Evolutionary conservation across 331 rosid species (phyloP), one percentile per base, ranked within the genome.

Genomic region (Phaseolus coccineus): DNA sequence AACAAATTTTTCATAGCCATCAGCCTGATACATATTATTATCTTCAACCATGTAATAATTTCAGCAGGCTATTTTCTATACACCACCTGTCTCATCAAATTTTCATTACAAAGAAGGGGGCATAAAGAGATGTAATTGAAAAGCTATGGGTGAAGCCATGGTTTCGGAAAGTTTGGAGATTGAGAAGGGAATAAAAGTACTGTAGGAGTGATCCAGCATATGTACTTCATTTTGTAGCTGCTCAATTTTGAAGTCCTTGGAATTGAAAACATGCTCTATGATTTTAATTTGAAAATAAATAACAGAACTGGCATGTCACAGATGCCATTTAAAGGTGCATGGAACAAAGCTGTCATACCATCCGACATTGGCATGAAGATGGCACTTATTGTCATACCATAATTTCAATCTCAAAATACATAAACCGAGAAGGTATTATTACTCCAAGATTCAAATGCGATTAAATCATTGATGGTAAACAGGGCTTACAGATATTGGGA

Each of bases 341-440:
- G 42, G 22, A 65, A 44, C 76, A 57, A 67, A 81, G 44, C 55
- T 10, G 25, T 24, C 64, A 74, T 74, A 33, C 8, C 48, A 27
- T 44, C 59, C 13, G 61, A 7, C 35, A 15, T 6, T 53, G n/a
- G 33, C 44, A 30, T 19, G 62, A 55, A 22, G 22, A 46, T 53
- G 12, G 16, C 19, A 48, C 70, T 69, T 62, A 31, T 12, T 27
- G 44, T n/a, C 37, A 15, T 67, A 80, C 11, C 37, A 63, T 33
- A 52, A 40, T 40, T 53, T 73, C 75, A 80, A 65, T 19, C 65
- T 28, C 52, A 65, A 73, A 80, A 30, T 51, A 24, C 71, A 74
- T 47, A 73, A 73, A 30, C 37, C 61, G 19, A 53, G 25, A 16
- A 10, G 72, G 55, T 8, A 19, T 30, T 5, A 77, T 31, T 56